phyloP scores from a whole-genome alignment of 2,329 filamentous ascomycete species.

The Exophiala sp. region DNA sequence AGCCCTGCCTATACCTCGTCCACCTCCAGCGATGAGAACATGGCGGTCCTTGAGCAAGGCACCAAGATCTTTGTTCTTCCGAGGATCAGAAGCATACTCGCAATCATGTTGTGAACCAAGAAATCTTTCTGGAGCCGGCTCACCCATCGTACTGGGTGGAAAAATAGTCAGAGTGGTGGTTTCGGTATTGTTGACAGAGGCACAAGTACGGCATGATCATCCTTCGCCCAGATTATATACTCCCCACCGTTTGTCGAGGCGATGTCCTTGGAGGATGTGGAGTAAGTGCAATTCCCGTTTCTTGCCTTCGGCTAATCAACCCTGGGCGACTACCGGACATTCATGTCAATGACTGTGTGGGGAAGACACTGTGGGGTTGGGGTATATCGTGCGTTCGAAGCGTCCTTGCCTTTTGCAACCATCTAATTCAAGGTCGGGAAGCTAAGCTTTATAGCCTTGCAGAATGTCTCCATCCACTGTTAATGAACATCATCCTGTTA shows the following conservation, averaged over 20 bases:
- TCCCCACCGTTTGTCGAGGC: background rate
- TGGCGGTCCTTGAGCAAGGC: conserved; percentile 32
- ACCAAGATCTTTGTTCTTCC: conserved; percentile 18
- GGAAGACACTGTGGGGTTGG: conserved; percentile 13
- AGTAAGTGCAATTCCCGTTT: conserved; percentile 12
- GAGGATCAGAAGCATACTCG: conserved; percentile 18
- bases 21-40: conserved; percentile 56
- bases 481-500: conserved; percentile 14
- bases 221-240: background rate
- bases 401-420: background rate
- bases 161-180: background rate
- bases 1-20: conserved; percentile 53
- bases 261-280: background rate
- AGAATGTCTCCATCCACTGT: conserved; percentile 4
- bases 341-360: conserved; percentile 4
- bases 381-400: background rate
- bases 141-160: background rate
- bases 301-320: conserved; percentile 6
- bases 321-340: background rate
- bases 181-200: background rate
- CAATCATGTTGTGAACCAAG: conserved; percentile 23
- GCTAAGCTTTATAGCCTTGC: background rate
- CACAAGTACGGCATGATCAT: background rate
- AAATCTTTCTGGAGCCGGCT: conserved; percentile 17
- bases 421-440: background rate